Base-by-base conservation (phyloP, 495 filamentous ascomycete genomes). In the Aspergillus leporis region DNA sequence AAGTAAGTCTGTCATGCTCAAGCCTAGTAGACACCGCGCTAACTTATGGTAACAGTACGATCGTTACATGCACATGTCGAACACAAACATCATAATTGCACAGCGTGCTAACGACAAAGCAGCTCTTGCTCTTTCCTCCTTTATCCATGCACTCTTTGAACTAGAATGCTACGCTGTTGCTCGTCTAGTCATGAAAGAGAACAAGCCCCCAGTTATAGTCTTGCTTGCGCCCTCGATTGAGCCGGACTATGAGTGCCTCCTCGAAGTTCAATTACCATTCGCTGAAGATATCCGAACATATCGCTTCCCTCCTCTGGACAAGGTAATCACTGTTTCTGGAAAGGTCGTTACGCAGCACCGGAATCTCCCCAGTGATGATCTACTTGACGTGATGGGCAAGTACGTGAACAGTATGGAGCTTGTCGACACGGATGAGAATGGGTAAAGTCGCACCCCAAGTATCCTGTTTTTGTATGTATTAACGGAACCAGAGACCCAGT, bases 351-450 rank as follows among this genome's bases (percentile, higher is more conserved):
- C 80, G 8, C 85, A 96, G 55, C 94, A 99, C 73, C 87, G 93
- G 16, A 88, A 95, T 61, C 81, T 99, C 4, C 95, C 95, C 2
- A 86, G 72, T n/a, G 79, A 87, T 14, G 82, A 88, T 6, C 75
- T 98, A 56, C 79, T 83, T 40, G 70, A 86, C 34, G 87, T 91
- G 1, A 96, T 98, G 93, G 87, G 85, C 65, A 85, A 90, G 58
- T 97, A 92, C 66, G 92, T 99, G 2, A 91, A 97, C 65, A 85
- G 82, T 41, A 98, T 99, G 95, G 93, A 99, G 66, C 75, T 99
- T 0, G 83, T 81, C 53, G 80, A 74, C 22, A 76, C 73, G 36
- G 83, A 90, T 65, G 90, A 93, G 23, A 85, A 93, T 60, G 91
- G 88, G 87, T 90, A 72, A 68, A 78, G 10, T 21, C 5, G 21